Evolutionary conservation across 176 grass and related monocot species (phyloP).

Genomic region (Carex kokanica): DNA sequence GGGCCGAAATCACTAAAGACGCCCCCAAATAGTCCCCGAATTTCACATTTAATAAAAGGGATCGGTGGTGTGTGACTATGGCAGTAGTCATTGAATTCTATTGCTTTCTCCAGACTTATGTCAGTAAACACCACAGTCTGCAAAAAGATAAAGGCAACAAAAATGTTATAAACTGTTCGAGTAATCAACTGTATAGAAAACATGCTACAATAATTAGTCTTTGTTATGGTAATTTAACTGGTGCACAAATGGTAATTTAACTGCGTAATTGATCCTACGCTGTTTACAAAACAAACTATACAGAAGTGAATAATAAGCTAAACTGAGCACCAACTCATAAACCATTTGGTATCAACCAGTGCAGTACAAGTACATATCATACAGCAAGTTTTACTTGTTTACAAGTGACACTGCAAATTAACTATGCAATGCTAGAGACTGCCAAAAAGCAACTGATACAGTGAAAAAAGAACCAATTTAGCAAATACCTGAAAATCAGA

Average conservation of each 20-base stretch:
- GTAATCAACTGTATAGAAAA: not conserved
- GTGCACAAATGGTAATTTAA: no score
- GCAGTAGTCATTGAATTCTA: slow-evolving; percentile 77
- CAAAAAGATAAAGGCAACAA: slow-evolving; percentile 14
- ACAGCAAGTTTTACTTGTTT: not conserved
- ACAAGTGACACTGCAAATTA: slow-evolving; percentile 3
- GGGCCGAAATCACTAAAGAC: slow-evolving; percentile 89
- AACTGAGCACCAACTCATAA: not conserved
- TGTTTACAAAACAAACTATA: not conserved
- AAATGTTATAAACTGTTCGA: not conserved
- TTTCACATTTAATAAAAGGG: slow-evolving; percentile 82
- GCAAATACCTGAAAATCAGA: slow-evolving; percentile 63
- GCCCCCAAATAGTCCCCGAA: slow-evolving; percentile 76
- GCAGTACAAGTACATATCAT: not conserved
- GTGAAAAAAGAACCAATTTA: not conserved
- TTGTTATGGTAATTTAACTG: not conserved
- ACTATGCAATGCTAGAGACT: not conserved
- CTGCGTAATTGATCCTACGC: not conserved
- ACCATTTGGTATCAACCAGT: not conserved
- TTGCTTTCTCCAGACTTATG: slow-evolving; percentile 69
- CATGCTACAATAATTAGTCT: not conserved
- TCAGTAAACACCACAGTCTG: slow-evolving; percentile 87
- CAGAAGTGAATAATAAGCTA: not conserved
- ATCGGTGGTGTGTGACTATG: slow-evolving; percentile 83
- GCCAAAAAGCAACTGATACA: not conserved